These are phyloP conservation scores for Gentiana straminea DNA, from an alignment of 257 asterid species.

Conservation along the genomic window DNA sequence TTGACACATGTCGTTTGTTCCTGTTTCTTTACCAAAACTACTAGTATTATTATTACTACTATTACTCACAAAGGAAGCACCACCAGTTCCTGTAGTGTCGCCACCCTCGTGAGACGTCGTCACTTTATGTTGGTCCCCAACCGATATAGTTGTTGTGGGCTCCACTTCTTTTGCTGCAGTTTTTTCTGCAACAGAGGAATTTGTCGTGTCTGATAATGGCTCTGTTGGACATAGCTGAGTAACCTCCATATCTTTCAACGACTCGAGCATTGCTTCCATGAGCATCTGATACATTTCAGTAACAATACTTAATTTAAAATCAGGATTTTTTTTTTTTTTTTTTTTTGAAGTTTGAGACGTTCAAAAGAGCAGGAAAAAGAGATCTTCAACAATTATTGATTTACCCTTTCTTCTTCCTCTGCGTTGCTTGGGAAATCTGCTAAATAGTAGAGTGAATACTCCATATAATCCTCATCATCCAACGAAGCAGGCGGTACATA, in stretches of 20 bases:
- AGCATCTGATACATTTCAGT: conserved; percentile 49
- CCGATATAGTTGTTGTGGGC: no score
- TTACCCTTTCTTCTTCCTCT: conserved; percentile 90
- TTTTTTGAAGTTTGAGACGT: neutral
- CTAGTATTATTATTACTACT: no score
- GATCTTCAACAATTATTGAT: neutral
- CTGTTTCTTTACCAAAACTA: conserved; percentile 18
- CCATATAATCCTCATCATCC: conserved; percentile 76
- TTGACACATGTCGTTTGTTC: conserved; percentile 18
- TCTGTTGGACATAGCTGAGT: conserved; percentile 20
- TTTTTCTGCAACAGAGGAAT: no score
- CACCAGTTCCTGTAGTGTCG: conserved; percentile 7
- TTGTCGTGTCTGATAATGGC: no score
- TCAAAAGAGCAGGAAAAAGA: neutral
- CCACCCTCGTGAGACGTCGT: no score
- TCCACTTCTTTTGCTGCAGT: no score
- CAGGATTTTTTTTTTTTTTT: neutral
- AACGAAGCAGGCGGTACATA: conserved; percentile 39
- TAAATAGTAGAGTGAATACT: conserved; percentile 55
- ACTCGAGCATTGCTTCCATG: conserved; percentile 56
- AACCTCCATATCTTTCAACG: no score
- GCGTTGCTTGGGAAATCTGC: conserved; percentile 68
- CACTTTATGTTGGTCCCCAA: no score
- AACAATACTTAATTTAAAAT: conserved; percentile 1
- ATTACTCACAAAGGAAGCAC: conserved; percentile 10